Base-by-base conservation (phyloP, 139 green algal genomes). In the Desmodesmus armatus region DNA sequence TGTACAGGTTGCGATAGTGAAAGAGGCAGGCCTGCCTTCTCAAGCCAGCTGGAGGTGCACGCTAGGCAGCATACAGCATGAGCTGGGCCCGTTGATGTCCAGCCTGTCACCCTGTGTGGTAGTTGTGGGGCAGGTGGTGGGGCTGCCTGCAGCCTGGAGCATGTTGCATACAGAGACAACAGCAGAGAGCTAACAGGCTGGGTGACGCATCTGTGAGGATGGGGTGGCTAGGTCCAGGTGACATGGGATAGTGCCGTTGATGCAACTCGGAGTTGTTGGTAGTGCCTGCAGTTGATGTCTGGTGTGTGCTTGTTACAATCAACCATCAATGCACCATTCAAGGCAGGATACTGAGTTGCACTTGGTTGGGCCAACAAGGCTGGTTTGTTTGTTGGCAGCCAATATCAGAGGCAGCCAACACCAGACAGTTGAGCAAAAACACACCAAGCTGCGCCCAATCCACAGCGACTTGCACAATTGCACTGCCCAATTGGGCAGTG, bases 91-190 rank as follows among this genome's bases (percentile, higher is more conserved):
- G 19, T 69, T 23, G 88, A 77, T 2, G 70, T 87, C 40, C 35
- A 43, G 9, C n/a, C 79, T 96, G 77, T 94, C 89, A 4, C 92
- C 93, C 1, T 94, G 92, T 71, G 85, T 95, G 4, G 43, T 95
- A 3, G 78, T 94, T 4, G 85, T 94, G 21, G 92, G 93, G 3
- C 25, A 84, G 21, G 85, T 93, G 7, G 76, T 76, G 15, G 65
- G 51, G 31, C 55, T 83, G 78, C 76, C 77, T 58, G 39, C 29
- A 23, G 43, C 62, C 55, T 69, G 73, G 73, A 80, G 49, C 47
- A 80, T 33, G 7, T 55, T n/a, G n/a, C n/a, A n/a, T n/a, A n/a
- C n/a, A n/a, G n/a, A n/a, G n/a, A n/a, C n/a, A 55, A 55, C 9
- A 13, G 9, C 47, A 21, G 47, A 55, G 13, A 13, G 9, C 47